Conservation (phyloP, 1,284 basidiomycete species). For the Austroboletus niveus region DNA sequence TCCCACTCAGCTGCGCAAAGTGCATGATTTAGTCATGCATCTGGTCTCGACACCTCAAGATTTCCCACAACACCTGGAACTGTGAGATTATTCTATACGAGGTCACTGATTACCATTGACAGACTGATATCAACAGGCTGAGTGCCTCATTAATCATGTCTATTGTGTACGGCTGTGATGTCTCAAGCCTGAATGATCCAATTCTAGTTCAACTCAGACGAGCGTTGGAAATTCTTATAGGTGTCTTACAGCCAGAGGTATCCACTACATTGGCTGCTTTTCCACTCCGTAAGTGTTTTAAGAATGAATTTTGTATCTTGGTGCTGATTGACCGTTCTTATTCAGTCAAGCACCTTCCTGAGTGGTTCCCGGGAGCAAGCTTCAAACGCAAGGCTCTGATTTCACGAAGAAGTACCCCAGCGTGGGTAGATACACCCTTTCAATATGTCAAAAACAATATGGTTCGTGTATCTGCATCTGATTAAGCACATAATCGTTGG, state of each 20-base stretch:
- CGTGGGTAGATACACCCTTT: conserved; percentile 22
- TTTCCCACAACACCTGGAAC: conserved; percentile 16
- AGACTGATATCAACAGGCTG: conserved; percentile 8
- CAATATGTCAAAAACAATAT: conserved; percentile 21
- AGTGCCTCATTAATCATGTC: conserved; percentile 25
- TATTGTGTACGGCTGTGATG: conserved; percentile 23
- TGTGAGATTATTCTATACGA: conserved; percentile 7
- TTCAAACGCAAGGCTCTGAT: conserved; percentile 17
- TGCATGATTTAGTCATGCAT: conserved; percentile 18
- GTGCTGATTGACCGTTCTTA: not conserved
- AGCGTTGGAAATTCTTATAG: conserved; percentile 3
- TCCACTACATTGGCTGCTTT: conserved; percentile 16
- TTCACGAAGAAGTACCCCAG: conserved; percentile 1
- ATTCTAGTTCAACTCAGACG: conserved; percentile 15
- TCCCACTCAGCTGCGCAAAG: conserved; percentile 23
- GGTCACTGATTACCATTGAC: not conserved
- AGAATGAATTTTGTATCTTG: not conserved
- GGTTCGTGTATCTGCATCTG: conserved; percentile 10
- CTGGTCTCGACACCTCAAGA: conserved; percentile 4
- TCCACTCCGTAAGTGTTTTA: conserved; percentile 16
- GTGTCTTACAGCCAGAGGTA: conserved; percentile 19
- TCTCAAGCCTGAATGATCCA: conserved; percentile 16
- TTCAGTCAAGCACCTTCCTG: conserved; percentile 19
- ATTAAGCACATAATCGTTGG: not conserved
- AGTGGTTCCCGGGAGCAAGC: conserved; percentile 24